Percentiles rank a stretch among this genome's conserved stretches.
Conservation (phyloP, 2,329 filamentous ascomycete species). For the Microcyclosporella mali region DNA sequence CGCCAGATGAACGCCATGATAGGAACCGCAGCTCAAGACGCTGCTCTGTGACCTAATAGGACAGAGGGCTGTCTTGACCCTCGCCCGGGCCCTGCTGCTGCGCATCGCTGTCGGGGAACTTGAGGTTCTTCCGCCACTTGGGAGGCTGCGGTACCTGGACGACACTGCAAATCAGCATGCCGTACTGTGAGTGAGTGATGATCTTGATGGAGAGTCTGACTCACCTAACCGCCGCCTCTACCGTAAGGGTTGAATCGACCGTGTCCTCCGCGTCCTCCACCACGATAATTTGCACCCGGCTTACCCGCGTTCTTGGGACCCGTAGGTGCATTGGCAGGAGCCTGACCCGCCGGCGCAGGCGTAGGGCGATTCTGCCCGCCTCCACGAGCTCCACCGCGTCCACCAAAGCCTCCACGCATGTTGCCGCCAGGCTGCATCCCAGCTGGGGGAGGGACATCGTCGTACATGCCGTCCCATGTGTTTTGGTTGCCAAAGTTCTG, state of each 20-base stretch:
- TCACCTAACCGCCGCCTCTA: constrained; percentile 27
- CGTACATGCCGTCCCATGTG: constrained; percentile 97
- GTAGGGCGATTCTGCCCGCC: constrained; percentile 27
- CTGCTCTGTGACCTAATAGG: neutral
- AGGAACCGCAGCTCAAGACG: neutral
- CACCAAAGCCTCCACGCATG: constrained; percentile 41
- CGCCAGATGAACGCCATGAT: too few species aligned
- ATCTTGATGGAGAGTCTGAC: neutral
- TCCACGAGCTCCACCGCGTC: constrained; percentile 37
- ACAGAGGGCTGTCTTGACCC: neutral
- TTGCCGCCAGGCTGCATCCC: constrained; percentile 45
- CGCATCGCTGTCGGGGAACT: neutral
- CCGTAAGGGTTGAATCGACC: constrained; percentile 72
- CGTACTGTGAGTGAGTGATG: neutral
- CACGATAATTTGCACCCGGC: constrained; percentile 87
- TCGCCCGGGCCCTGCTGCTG: neutral
- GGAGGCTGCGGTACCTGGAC: constrained; percentile 1
- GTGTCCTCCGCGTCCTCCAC: constrained; percentile 71
- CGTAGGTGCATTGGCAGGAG: constrained; percentile 78
- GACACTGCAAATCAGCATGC: neutral
- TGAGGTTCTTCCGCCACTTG: neutral
- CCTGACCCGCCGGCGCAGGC: constrained; percentile 41
- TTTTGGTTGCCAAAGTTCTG: constrained; percentile 41
- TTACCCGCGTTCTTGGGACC: constrained; percentile 92
- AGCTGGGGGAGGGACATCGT: constrained; percentile 82